These are phyloP conservation scores for Aspergillus brasiliensis DNA, from an alignment of 2,329 filamentous ascomycete species.

Conservation along the genomic window DNA sequence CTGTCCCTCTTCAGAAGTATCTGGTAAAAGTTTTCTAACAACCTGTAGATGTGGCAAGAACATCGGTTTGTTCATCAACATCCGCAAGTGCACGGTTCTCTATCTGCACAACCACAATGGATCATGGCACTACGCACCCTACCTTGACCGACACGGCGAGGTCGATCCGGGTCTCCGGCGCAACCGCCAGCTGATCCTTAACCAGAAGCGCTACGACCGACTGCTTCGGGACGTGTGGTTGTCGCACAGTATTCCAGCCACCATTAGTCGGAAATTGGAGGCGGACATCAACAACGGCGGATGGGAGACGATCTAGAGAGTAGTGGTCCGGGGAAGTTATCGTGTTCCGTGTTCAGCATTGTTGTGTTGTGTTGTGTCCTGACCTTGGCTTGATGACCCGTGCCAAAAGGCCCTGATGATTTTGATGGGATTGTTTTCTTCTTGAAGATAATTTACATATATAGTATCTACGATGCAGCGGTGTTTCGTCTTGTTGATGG, in stretches of 20 bases:
- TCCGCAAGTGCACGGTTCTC: conserved; percentile 90
- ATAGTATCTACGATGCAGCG: not conserved
- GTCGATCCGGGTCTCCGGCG: conserved; percentile 87
- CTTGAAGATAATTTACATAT: not conserved
- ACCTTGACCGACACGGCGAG: conserved; percentile 95
- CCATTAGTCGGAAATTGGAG: conserved; percentile 87
- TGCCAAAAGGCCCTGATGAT: not conserved
- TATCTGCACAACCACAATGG: conserved; percentile 82
- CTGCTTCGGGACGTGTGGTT: conserved; percentile 85
- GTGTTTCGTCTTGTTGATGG: not conserved
- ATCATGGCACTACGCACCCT: conserved; percentile 83
- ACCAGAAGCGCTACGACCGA: conserved; percentile 90
- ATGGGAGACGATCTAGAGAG: conserved; percentile 71
- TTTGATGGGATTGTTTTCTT: not conserved
- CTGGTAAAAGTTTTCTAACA: conserved; percentile 16
- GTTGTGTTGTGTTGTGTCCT: not conserved
- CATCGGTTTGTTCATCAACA: conserved; percentile 93
- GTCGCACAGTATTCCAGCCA: conserved; percentile 80
- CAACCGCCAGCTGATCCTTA: conserved; percentile 85
- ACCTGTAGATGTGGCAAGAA: conserved; percentile 75
- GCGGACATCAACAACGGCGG: conserved; percentile 96
- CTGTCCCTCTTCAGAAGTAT: not conserved
- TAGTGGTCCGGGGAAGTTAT: not conserved
- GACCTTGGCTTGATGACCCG: not conserved
- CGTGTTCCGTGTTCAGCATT: not conserved